Base-by-base conservation (phyloP, 2,329 filamentous ascomycete genomes). In the Pezicula rhizophila region DNA sequence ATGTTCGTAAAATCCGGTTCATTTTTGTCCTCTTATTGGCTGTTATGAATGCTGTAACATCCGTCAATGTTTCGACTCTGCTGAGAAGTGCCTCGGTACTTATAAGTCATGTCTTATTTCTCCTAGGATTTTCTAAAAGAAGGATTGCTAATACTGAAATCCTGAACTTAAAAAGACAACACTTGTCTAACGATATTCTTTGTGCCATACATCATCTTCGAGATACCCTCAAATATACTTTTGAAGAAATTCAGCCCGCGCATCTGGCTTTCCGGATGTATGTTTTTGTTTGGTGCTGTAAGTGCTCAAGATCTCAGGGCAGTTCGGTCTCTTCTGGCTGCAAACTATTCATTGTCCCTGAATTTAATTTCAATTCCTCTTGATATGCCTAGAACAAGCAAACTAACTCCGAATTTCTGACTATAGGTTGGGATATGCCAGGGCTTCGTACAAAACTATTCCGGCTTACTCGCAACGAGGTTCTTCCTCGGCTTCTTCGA, bases 401-500 rank as follows among this genome's bases (percentile, higher is more conserved):
- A 23, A 23, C 23, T 23, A 23, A 23, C 23, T 23, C 6, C 23
- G 23, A 23, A 5, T 63, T 1, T 58, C 57, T 3, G 64, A 80
- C 46, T 95, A 91, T 70, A 95, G 95, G 85, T 86, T 50, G 57
- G 56, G 2, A 58, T 66, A 31, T 64, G 60, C 45, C 63, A 67
- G 48, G 66, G 64, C 7, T 57, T 67, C 2, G 64, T 65, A 1
- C 51, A 59, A n/a, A 95, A 80, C 62, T 95, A 89, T 68, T 70
- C 75, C 37, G 89, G 89, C 1, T 72, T 96, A 14, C 75, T 96
- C 44, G 76, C 82, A 0, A 89, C 87, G 3, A 80, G 89, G 31
- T 96, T 96, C 73, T 92, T 96, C 66, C 76, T 96, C 1, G 91
- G 91, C 5, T 23, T 88, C 1, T 85, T 84, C 52, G 84, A 89